A percentile compares a stretch with the other conserved stretches of the same genome.
These are phyloP conservation scores for Chenopodium formosanum DNA, from an alignment of 148 eudicot genomes.

Conservation along the genomic window DNA sequence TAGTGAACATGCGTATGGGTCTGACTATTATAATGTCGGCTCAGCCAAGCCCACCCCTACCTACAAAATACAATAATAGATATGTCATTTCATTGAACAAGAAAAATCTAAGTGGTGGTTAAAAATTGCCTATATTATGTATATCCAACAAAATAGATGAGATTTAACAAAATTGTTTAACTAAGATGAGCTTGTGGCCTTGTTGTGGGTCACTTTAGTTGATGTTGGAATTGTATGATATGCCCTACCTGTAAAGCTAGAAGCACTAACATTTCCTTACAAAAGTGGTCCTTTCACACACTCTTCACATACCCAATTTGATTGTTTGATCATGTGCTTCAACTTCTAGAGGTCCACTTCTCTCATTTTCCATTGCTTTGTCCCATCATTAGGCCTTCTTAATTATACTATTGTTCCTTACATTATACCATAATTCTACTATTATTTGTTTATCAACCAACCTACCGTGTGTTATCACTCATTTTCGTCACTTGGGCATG, in stretches of 20 bases:
- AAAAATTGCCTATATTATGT: neutral
- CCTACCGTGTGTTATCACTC: conserved; percentile 7
- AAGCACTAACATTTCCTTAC: conserved; percentile 24
- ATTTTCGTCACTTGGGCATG: conserved; percentile 17
- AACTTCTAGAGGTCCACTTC: conserved; percentile 10
- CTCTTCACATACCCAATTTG: conserved; percentile 16
- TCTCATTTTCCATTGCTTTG: conserved; percentile 15
- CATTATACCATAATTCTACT: neutral
- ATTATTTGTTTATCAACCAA: neutral
- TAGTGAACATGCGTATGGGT: no score
- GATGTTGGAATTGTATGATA: conserved; percentile 8
- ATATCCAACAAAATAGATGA: neutral
- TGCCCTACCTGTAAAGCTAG: conserved; percentile 29
- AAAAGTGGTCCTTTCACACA: conserved; percentile 22
- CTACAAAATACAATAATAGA: neutral
- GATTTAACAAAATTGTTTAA: neutral
- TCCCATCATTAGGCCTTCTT: conserved; percentile 18
- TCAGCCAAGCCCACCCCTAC: no score
- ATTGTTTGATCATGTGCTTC: conserved; percentile 27
- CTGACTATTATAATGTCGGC: no score
- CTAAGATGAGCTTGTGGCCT: neutral
- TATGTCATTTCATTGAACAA: neutral
- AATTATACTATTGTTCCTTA: neutral
- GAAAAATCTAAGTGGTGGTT: neutral
- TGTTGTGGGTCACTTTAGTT: conserved; percentile 6